A percentile compares a stretch with the other conserved stretches of the same genome.
Evolutionary conservation across 2,329 filamentous ascomycete species (phyloP).

Genomic region (Venturia effusa): DNA sequence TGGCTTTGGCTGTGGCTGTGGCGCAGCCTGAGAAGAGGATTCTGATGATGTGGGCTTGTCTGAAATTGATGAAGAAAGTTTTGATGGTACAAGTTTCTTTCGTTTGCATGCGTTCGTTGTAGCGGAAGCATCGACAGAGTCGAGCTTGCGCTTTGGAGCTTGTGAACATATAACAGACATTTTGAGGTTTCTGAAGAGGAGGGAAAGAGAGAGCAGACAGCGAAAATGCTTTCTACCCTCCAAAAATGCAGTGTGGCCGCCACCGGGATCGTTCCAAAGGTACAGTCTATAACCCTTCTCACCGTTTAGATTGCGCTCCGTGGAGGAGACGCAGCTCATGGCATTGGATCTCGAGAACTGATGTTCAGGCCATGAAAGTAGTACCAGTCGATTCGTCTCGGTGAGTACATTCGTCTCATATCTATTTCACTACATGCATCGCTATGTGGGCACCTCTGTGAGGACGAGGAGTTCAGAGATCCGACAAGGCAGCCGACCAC

Average conservation of each 20-base stretch:
- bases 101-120: neutral
- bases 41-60: neutral
- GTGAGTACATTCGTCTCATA: neutral
- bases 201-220: neutral
- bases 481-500: too few species aligned
- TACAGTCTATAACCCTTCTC: neutral
- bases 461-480: too few species aligned
- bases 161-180: neutral
- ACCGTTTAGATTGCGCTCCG: neutral
- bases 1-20: neutral
- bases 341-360: neutral
- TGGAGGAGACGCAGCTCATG: neutral
- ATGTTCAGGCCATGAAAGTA: neutral
- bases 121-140: neutral
- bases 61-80: neutral
- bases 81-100: neutral
- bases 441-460: too few species aligned
- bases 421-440: neutral
- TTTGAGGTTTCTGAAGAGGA: neutral
- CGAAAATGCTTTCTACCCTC: neutral
- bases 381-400: neutral
- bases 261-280: too few species aligned
- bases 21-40: neutral
- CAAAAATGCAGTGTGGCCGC: neutral
- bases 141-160: neutral